These are phyloP conservation scores for Scedosporium dehoogii DNA, from an alignment of 2,329 filamentous ascomycete species.

Conservation along the genomic window DNA sequence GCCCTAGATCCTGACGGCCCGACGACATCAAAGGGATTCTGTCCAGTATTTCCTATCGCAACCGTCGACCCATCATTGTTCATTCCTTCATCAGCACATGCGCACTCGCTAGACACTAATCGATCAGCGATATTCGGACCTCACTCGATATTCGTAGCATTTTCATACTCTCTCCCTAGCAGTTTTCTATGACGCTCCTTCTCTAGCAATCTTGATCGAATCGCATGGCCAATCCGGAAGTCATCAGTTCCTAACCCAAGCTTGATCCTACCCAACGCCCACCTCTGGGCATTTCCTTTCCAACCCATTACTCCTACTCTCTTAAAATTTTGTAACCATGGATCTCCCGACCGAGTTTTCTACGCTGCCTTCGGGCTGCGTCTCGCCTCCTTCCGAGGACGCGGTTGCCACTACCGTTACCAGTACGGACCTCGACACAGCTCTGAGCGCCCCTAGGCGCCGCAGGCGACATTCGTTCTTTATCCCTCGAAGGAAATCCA, in stretches of 20 bases:
- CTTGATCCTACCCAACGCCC: not conserved
- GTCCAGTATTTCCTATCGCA: no score
- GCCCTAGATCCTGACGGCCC: not conserved
- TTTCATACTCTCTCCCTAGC: no score
- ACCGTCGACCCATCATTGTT: no score
- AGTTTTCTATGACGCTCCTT: not conserved
- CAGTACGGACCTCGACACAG: not conserved
- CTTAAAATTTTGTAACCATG: not conserved
- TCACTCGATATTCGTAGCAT: no score
- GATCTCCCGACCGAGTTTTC: constrained; percentile 6
- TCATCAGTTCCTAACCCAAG: not conserved
- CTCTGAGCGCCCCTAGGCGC: not conserved
- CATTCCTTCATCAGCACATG: no score
- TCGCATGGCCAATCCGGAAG: not conserved
- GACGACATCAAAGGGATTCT: not conserved
- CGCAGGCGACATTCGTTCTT: constrained; percentile 46
- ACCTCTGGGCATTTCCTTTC: not conserved
- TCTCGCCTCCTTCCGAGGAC: not conserved
- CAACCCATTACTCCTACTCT: not conserved
- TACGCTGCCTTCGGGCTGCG: constrained; percentile 3
- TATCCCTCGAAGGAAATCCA: constrained; percentile 45
- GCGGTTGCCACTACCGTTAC: not conserved
- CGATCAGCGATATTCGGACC: no score
- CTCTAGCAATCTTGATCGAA: not conserved
- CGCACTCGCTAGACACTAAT: no score